Conservation (phyloP, 768 basidiomycete genomes). For the Lentinula detonsa region DNA sequence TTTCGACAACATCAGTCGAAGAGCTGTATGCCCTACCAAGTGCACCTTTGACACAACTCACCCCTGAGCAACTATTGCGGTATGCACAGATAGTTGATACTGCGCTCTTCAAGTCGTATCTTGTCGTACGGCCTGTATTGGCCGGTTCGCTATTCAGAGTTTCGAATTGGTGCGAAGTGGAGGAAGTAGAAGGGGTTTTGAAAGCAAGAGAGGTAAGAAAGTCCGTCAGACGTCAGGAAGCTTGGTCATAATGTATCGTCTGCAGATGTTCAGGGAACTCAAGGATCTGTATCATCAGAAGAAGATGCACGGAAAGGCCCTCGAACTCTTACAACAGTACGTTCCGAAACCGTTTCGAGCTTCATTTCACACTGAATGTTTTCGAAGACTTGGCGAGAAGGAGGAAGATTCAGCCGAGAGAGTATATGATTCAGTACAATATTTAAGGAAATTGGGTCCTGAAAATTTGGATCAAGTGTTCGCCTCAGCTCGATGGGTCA, state of each 20-base stretch:
- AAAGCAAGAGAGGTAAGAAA: conserved; percentile 66
- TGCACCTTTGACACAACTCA: conserved; percentile 61
- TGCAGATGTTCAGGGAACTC: conserved; percentile 86
- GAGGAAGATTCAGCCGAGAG: conserved; percentile 76
- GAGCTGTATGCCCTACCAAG: conserved; percentile 80
- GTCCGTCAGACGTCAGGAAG: not conserved
- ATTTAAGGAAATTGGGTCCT: conserved; percentile 86
- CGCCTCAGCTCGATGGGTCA: conserved; percentile 78
- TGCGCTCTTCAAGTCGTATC: conserved; percentile 88
- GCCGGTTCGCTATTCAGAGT: conserved; percentile 85
- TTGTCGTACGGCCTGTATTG: conserved; percentile 74
- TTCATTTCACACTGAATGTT: not conserved
- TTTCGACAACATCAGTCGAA: conserved; percentile 67
- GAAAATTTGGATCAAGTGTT: conserved; percentile 81
- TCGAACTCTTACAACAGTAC: conserved; percentile 79
- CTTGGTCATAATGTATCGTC: not conserved
- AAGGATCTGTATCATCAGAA: conserved; percentile 90
- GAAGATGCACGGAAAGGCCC: conserved; percentile 89
- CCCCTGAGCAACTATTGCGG: conserved; percentile 78
- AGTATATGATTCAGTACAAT: conserved; percentile 76
- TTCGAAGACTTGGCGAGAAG: conserved; percentile 67
- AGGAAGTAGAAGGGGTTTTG: conserved; percentile 86
- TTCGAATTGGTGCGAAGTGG: conserved; percentile 96
- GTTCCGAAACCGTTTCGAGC: conserved; percentile 19
- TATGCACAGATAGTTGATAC: conserved; percentile 95